Evolutionary conservation across 164 flowering plant species (phyloP).

Genomic region (Sextonia rubra): DNA sequence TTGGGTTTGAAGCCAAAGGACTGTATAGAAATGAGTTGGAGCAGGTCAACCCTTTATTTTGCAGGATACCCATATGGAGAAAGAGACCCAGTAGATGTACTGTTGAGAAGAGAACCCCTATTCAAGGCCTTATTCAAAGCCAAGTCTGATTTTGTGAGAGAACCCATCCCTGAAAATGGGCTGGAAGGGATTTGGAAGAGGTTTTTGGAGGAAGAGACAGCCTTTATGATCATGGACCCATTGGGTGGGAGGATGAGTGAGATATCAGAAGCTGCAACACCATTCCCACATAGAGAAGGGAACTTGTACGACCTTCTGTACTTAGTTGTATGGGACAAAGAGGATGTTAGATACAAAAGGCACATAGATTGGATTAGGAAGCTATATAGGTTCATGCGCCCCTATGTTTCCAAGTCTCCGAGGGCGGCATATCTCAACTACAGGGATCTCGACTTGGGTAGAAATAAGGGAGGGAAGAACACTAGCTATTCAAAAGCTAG

Average conservation of each 20-base stretch:
- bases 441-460: constrained; percentile 23
- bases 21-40: constrained; percentile 39
- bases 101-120: constrained; percentile 12
- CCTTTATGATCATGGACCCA: constrained; percentile 3
- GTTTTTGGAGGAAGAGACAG: constrained; percentile 3
- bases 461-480: background rate
- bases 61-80: constrained; percentile 14
- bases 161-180: constrained; percentile 10
- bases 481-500: constrained; percentile 14
- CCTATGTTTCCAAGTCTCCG: constrained; percentile 16
- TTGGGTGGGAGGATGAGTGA: constrained; percentile 23
- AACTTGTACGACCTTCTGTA: constrained; percentile 13
- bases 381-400: constrained; percentile 14
- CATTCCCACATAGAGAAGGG: constrained; percentile 23
- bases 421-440: constrained; percentile 21
- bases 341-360: constrained; percentile 5
- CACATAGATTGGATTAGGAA: constrained; percentile 13
- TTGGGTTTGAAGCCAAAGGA: constrained; percentile 21
- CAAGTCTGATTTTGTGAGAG: constrained; percentile 16
- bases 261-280: constrained; percentile 15
- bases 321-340: constrained; percentile 9
- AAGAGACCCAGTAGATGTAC: constrained; percentile 10
- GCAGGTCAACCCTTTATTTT: constrained; percentile 23
- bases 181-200: constrained; percentile 12
- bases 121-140: constrained; percentile 2